Percentiles rank a stretch among this genome's conserved stretches.
phyloP scores from a whole-genome alignment of 495 filamentous ascomycete genomes.

The Neurospora terricola region DNA sequence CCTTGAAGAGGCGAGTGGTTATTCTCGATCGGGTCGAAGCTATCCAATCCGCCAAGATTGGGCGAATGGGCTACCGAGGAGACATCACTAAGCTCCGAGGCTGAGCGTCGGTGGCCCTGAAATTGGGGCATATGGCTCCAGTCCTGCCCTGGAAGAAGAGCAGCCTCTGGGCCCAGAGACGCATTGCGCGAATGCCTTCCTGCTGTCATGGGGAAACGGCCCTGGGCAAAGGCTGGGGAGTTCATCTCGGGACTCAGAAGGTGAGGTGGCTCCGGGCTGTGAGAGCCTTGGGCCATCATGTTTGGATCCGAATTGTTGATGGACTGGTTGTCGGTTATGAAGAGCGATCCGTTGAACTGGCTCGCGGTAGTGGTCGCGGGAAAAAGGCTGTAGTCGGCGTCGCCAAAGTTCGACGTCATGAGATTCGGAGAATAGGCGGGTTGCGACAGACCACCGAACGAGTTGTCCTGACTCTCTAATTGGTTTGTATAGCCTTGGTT shows the following conservation, averaged over 20 bases:
- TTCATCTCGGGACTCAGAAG: conserved; percentile 57
- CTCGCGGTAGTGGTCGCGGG: conserved; percentile 31
- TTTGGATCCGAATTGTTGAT: conserved; percentile 48
- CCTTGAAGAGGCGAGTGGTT: conserved; percentile 71
- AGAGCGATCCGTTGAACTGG: conserved; percentile 39
- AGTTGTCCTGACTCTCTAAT: conserved; percentile 22
- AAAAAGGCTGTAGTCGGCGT: conserved; percentile 46
- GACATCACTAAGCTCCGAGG: conserved; percentile 82
- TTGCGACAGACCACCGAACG: conserved; percentile 19
- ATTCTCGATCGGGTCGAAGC: conserved; percentile 63
- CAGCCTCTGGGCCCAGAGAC: conserved; percentile 71
- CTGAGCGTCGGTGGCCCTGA: conserved; percentile 65
- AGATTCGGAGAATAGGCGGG: conserved; percentile 20
- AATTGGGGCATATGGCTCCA: conserved; percentile 64
- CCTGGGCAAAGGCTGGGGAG: conserved; percentile 48
- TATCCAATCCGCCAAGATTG: conserved; percentile 66
- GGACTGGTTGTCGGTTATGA: conserved; percentile 40
- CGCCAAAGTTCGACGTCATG: conserved; percentile 32
- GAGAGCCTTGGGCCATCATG: conserved; percentile 55
- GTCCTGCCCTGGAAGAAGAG: conserved; percentile 59
- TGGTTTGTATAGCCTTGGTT: conserved; percentile 30
- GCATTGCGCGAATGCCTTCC: conserved; percentile 62
- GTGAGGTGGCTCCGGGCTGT: conserved; percentile 57
- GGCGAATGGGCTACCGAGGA: conserved; percentile 78
- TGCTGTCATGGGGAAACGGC: conserved; percentile 43